Base-by-base conservation (phyloP, 2,329 filamentous ascomycete species). In the Aureobasidium sp. region DNA sequence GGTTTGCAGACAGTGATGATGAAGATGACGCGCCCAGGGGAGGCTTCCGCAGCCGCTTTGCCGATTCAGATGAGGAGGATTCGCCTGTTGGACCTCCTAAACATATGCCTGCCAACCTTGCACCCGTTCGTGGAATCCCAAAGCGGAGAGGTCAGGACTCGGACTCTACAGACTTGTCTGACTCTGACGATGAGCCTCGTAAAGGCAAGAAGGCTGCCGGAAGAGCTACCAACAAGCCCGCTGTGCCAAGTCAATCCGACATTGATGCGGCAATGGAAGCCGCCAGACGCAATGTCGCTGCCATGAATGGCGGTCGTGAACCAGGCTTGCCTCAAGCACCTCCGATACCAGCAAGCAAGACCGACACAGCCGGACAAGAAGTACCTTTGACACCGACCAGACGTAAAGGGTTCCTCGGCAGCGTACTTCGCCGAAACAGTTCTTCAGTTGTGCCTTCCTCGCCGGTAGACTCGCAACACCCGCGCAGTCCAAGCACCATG, bases 1-100 rank as follows among this genome's bases (percentile, higher is more conserved):
- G 3, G 80, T 86, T 89, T 60, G 80, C 74, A 1, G 84, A 88
- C 1, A 88, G 85, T 62, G 85, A 88, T 39, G 71, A 73, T 37
- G 70, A 69, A 21, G 70, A 69, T 22, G 73, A 74, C 7, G 65
- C 63, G 10, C 56, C 62, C 4, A 22, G 51, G 17, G 47, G 56
- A 5, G 57, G 61, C 34, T 76, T 75, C 62, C 65, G 68, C 49
- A 75, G 72, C 56, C 70, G 74, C 4, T 76, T 76, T 55, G 72
- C 67, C 1, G 74, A 77, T 55, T 76, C 74, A 2, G 72, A 74
- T 41, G 72, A 75, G 24, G 69, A 71, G 53, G 84, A 86, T 41
- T 74, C 79, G 16, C 73, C 74, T 12, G 64, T 72, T 56, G 60
- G 62, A 55, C 66, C 65, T 25, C 64, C 63, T 24, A 69, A 66